Evolutionary conservation across 176 grass and related monocot genomes (phyloP).

Genomic region (Avena insularis): DNA sequence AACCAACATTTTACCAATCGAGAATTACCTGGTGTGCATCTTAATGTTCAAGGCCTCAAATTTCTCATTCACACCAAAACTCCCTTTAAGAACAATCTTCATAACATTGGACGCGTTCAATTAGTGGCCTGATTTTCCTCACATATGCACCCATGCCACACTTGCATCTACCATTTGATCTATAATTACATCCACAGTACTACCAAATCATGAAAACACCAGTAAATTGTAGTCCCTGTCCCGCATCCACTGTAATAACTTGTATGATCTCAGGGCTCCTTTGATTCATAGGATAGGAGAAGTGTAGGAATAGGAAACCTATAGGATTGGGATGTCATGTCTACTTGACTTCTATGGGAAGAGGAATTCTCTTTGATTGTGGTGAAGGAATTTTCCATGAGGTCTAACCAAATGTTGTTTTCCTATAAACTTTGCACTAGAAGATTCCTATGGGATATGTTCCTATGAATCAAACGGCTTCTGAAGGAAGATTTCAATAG

Average conservation of each 20-base stretch:
- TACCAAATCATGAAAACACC: not conserved
- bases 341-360: too few relatives aligned
- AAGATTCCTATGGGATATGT: too few relatives aligned
- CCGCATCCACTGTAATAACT: not conserved
- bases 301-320: not conserved
- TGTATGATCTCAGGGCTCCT: not conserved
- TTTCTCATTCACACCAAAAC: not conserved
- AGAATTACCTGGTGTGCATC: not conserved
- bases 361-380: too few relatives aligned
- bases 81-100: not conserved
- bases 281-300: not conserved
- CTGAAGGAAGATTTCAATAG: too few relatives aligned
- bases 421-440: too few relatives aligned
- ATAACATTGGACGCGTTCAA: not conserved
- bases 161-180: not conserved
- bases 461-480: too few relatives aligned
- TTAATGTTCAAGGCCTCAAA: conserved; percentile 22
- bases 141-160: not conserved
- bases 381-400: too few relatives aligned
- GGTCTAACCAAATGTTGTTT: too few relatives aligned
- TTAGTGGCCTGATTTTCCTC: not conserved
- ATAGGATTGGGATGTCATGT: too few relatives aligned
- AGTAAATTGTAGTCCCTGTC: not conserved
- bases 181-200: not conserved
- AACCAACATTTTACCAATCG: not conserved